Percentiles rank a stretch among this genome's conserved stretches.
Evolutionary conservation across 2,329 filamentous ascomycete genomes (phyloP).

Genomic region (Paracamarosporium sp.): DNA sequence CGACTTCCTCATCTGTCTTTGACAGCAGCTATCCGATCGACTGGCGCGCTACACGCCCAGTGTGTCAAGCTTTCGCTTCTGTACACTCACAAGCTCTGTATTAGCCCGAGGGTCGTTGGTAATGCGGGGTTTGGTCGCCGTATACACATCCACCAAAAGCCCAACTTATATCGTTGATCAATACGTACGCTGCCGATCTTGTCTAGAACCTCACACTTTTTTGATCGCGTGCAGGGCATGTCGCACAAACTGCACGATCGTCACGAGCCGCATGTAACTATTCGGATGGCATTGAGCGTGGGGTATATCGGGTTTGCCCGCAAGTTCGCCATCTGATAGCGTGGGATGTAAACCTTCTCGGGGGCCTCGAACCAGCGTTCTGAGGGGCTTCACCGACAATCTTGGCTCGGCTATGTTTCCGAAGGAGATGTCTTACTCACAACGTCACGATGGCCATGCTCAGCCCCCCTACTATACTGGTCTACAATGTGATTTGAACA

Average conservation of each 20-base stretch:
- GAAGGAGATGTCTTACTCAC: background rate
- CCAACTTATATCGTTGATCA: slow-evolving; percentile 2
- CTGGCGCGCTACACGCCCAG: background rate
- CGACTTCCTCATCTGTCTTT: background rate
- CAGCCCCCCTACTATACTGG: background rate
- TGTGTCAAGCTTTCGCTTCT: background rate
- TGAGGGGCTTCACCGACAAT: background rate
- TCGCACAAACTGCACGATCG: background rate
- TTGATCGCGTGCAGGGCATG: background rate
- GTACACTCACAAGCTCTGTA: background rate
- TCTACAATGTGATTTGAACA: background rate
- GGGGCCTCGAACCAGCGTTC: background rate
- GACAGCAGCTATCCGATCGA: background rate
- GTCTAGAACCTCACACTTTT: slow-evolving; percentile 2
- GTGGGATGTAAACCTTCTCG: slow-evolving; percentile 1
- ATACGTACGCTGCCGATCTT: slow-evolving; percentile 4
- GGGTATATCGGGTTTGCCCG: background rate
- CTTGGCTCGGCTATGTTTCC: background rate
- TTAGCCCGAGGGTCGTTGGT: background rate
- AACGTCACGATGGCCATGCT: background rate
- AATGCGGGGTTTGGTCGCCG: background rate
- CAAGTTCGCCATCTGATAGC: slow-evolving; percentile 1
- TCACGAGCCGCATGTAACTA: background rate
- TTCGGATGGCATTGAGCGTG: background rate
- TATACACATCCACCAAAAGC: background rate